Percentiles rank a stretch among this genome's conserved stretches.
Conservation (phyloP, 2,329 filamentous ascomycete species). For the Fusarium devonianum region DNA sequence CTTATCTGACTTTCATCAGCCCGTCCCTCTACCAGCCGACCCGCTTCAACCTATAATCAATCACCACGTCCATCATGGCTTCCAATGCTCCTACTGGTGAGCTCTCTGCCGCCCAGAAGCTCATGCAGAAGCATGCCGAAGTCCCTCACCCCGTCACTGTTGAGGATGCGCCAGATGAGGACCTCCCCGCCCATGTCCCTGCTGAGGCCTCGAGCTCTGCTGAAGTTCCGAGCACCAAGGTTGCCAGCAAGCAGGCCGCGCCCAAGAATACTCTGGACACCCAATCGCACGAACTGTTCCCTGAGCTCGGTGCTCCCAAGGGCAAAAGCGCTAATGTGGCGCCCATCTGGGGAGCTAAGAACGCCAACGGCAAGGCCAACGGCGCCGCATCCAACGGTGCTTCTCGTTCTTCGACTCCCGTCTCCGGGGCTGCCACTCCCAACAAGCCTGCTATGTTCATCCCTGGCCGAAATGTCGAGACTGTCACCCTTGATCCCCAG, state of each 20-base stretch:
- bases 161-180: constrained; percentile 84
- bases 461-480: constrained; percentile 83
- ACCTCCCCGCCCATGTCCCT: constrained; percentile 66
- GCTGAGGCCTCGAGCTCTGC: constrained; percentile 56
- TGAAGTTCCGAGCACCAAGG: constrained; percentile 63
- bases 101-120: constrained; percentile 66
- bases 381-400: constrained; percentile 63
- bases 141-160: constrained; percentile 69
- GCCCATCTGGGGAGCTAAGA: constrained; percentile 81
- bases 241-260: constrained; percentile 72
- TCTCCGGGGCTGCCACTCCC: constrained; percentile 61
- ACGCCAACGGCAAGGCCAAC: constrained; percentile 59
- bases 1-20: constrained; percentile 28
- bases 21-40: constrained; percentile 11
- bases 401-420: constrained; percentile 69
- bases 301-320: constrained; percentile 78
- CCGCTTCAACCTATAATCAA: constrained; percentile 23
- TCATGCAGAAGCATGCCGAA: constrained; percentile 68
- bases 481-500: constrained; percentile 74
- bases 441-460: constrained; percentile 68
- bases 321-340: constrained; percentile 72
- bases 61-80: constrained; percentile 50
- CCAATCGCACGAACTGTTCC: constrained; percentile 89
- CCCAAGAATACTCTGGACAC: constrained; percentile 70
- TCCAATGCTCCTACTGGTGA: constrained; percentile 51